Percentiles rank a stretch among this genome's conserved stretches.
phyloP scores from a whole-genome alignment of 176 grass and related monocot species.

The Aegilops tauschii region DNA sequence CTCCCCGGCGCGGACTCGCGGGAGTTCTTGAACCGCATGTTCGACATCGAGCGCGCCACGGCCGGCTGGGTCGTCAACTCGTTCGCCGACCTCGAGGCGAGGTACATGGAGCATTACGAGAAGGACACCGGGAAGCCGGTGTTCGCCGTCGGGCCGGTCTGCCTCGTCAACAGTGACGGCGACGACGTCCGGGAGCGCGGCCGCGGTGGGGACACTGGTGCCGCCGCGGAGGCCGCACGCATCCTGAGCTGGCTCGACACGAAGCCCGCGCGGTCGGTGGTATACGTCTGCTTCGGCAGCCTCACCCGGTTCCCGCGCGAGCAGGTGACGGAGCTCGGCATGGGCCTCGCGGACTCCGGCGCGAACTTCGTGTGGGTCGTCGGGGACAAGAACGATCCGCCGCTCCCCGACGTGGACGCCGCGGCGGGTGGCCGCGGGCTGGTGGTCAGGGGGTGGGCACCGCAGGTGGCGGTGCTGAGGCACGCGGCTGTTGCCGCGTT shows the following conservation, averaged over 20 bases:
- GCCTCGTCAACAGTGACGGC: slow-evolving; percentile 42
- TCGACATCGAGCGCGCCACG: slow-evolving; percentile 49
- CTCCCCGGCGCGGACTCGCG: slow-evolving; percentile 33
- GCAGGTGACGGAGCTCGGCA: slow-evolving; percentile 59
- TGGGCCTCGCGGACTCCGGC: slow-evolving; percentile 42
- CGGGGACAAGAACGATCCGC: slow-evolving; percentile 20
- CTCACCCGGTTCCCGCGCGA: slow-evolving; percentile 35
- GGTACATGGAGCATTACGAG: slow-evolving; percentile 62
- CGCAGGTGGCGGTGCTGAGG: slow-evolving; percentile 59
- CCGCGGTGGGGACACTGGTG: neutral
- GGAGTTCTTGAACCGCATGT: slow-evolving; percentile 49
- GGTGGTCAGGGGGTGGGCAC: slow-evolving; percentile 57
- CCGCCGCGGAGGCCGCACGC: slow-evolving; percentile 20
- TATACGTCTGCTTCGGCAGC: slow-evolving; percentile 79
- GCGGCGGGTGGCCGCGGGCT: slow-evolving; percentile 12
- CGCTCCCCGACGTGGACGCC: slow-evolving; percentile 16
- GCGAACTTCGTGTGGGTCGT: slow-evolving; percentile 60
- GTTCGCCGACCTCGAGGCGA: slow-evolving; percentile 47
- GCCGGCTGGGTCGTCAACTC: slow-evolving; percentile 69
- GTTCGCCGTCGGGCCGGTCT: slow-evolving; percentile 55
- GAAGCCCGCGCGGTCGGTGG: slow-evolving; percentile 46
- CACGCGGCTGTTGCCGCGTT: slow-evolving; percentile 48
- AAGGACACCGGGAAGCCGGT: slow-evolving; percentile 55
- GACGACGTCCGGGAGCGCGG: slow-evolving; percentile 46
- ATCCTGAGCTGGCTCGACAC: slow-evolving; percentile 52